Base-by-base conservation (phyloP, 305 asterid genomes). In the Solanum hybrid region DNA sequence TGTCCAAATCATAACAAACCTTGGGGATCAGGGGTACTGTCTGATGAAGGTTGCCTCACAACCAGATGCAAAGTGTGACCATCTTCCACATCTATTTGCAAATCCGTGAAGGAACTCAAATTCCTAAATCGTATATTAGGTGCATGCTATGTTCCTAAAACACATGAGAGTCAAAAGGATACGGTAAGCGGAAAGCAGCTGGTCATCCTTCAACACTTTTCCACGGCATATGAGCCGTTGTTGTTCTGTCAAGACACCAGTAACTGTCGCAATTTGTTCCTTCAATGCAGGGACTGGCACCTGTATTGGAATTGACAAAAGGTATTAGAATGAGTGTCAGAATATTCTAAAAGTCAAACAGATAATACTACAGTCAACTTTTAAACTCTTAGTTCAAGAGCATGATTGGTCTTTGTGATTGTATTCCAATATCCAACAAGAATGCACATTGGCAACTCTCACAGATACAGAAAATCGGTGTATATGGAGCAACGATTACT, bases 151-250 rank as follows among this genome's bases (percentile, higher is more conserved):
- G 32, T 69, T 35, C 82, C 37, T 11, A 26, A 71, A 35, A 37
- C 40, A 64, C 78, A 72, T 87, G 84, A 72, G 84, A 72, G 36
- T 69, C 84, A 87, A 88, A 90, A 92, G 99, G 99, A 97, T 97
- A 97, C 99, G 99, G 91, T 97, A 97, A 91, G 99, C 99, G 36
- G 99, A 97, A 89, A 97, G 99, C 81, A 96, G 98, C 88, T 97
- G 99, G 90, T 96, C 99, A 79, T 97, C 99, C 93, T 93, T 97
- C 92, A 97, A 93, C 92, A 97, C 98, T 94, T 93, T 96, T 79
- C 99, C 99, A 38, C 99, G 99, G 90, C 99, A 97, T 93, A 97
- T 97, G 90, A 97, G 99, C 88, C 99, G 98, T 91, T 97, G 99
- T 92, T 95, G 99, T 91, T 95, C 99, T 3, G 98, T 93, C 88